Percentiles rank a stretch among this genome's conserved stretches.
Evolutionary conservation across 805 yeast genomes (phyloP).

Genomic region (Metschnikowia cubensis): DNA sequence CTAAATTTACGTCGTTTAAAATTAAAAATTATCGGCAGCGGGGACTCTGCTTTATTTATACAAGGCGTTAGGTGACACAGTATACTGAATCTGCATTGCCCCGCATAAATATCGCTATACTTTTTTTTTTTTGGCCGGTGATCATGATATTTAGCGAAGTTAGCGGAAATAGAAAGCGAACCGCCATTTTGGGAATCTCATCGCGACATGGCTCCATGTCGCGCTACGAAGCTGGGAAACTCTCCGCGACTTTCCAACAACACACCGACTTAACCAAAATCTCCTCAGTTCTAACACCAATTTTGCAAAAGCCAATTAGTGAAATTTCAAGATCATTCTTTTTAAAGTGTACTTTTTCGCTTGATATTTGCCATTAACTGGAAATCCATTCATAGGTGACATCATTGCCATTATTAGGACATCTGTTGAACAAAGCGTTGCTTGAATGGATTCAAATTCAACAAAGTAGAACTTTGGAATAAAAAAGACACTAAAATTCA

Average conservation of each 20-base stretch:
- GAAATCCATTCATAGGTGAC: neutral
- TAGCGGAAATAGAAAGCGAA: constrained; percentile 4
- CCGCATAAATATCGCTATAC: constrained; percentile 4
- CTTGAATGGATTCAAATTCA: neutral
- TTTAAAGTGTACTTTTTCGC: neutral
- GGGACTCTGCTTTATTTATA: neutral
- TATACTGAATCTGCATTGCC: neutral
- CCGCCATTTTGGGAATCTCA: neutral
- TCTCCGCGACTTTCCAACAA: constrained; percentile 1
- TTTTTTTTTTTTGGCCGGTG: neutral
- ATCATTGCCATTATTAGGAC: neutral
- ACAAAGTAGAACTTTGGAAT: neutral
- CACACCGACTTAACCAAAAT: neutral
- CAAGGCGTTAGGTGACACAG: neutral
- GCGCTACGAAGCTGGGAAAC: neutral
- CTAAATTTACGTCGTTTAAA: neutral
- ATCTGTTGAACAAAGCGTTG: neutral
- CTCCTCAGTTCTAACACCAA: neutral
- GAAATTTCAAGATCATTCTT: neutral
- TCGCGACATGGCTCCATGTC: neutral
- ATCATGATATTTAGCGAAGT: neutral
- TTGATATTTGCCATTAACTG: neutral
- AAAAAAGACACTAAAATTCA: neutral
- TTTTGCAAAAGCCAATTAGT: neutral
- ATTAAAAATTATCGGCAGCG: neutral